phyloP scores from a whole-genome alignment of 768 basidiomycete genomes.

The Boletus bicolor region DNA sequence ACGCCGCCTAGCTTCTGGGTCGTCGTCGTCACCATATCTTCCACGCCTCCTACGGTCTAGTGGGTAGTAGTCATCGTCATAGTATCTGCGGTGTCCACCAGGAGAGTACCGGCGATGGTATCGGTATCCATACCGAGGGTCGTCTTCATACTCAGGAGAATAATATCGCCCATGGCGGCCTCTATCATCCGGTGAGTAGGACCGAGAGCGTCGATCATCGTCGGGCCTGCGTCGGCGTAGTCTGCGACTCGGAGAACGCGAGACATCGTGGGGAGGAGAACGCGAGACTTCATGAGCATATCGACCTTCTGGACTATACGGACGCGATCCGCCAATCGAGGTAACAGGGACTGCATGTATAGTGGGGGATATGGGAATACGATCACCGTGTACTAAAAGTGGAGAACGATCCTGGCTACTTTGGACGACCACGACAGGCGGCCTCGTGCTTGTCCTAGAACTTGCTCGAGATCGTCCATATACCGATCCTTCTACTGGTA shows the following conservation, averaged over 20 bases:
- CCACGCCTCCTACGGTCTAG: conserved; percentile 11
- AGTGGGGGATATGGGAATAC: conserved; percentile 23
- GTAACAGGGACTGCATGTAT: conserved; percentile 20
- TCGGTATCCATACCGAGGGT: conserved; percentile 6
- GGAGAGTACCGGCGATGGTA: conserved; percentile 17
- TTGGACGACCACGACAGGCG: conserved; percentile 16
- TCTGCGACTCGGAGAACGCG: conserved; percentile 8
- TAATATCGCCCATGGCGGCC: conserved; percentile 3
- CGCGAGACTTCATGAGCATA: neutral
- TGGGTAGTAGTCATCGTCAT: conserved; percentile 8
- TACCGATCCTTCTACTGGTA: conserved; percentile 6
- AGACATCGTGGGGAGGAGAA: conserved; percentile 4
- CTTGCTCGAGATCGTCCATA: conserved; percentile 15
- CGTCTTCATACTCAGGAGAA: conserved; percentile 14
- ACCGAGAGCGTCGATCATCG: conserved; percentile 23
- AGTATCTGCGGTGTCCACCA: conserved; percentile 10
- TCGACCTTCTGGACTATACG: conserved; percentile 8
- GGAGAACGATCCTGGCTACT: conserved; percentile 23
- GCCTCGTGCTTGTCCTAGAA: conserved; percentile 16
- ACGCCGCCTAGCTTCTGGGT: conserved; percentile 4
- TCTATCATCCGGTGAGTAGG: conserved; percentile 19
- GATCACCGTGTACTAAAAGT: conserved; percentile 10
- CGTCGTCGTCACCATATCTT: neutral
- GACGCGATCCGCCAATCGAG: conserved; percentile 9
- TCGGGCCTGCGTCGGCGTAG: neutral